Conservation (phyloP, 2,329 filamentous ascomycete genomes). For the Fusarium austroafricanum region DNA sequence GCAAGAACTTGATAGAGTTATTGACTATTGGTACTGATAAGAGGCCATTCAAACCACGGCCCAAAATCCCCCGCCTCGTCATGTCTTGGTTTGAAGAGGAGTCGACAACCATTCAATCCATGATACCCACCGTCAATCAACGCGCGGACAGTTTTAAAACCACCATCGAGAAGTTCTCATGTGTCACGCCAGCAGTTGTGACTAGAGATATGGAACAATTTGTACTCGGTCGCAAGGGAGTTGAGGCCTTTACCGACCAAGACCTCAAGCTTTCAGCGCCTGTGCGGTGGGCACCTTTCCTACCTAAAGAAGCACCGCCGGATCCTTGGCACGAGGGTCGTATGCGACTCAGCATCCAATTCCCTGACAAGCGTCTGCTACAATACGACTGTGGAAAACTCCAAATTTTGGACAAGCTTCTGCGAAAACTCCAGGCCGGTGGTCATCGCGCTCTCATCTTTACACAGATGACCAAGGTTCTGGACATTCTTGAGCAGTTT, state of each 20-base stretch:
- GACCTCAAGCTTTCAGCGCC: conserved; percentile 69
- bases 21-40: conserved; percentile 73
- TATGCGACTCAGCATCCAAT: conserved; percentile 93
- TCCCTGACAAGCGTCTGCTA: conserved; percentile 94
- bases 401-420: conserved; percentile 85
- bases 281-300: conserved; percentile 66
- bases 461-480: conserved; percentile 98
- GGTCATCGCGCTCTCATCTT: conserved; percentile 97
- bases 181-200: conserved; percentile 89
- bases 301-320: conserved; percentile 65
- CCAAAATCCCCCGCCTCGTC: conserved; percentile 70
- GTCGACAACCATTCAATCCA: conserved; percentile 70
- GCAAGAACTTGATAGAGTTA: conserved; percentile 79
- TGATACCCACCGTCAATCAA: conserved; percentile 80
- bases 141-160: conserved; percentile 79
- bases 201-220: conserved; percentile 80
- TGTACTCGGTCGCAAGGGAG: conserved; percentile 70
- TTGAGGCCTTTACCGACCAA: conserved; percentile 66
- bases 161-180: conserved; percentile 87
- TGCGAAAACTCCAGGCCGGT: conserved; percentile 87
- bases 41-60: conserved; percentile 69
- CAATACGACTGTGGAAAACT: conserved; percentile 99
- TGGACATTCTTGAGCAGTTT: conserved; percentile 97
- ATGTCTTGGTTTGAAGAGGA: conserved; percentile 81
- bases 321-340: conserved; percentile 96